Evolutionary conservation across 306 rosid genomes (phyloP).

Genomic region (Lagenaria siceraria): DNA sequence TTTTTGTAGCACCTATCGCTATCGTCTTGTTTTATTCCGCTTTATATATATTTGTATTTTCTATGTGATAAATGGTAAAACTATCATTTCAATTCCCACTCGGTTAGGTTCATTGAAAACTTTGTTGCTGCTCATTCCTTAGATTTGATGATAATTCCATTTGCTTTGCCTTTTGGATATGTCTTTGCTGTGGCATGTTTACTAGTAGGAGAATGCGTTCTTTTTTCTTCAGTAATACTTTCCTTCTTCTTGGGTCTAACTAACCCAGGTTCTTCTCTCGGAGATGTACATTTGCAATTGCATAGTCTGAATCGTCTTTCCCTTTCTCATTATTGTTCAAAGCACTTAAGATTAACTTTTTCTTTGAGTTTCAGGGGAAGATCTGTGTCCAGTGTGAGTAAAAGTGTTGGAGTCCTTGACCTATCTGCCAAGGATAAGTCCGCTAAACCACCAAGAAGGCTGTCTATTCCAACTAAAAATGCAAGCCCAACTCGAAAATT

Average conservation of each 20-base stretch:
- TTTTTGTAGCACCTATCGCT: not conserved
- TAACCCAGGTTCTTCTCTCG: not conserved
- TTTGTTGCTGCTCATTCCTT: not conserved
- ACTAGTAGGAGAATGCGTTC: not conserved
- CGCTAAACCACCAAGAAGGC: slow-evolving; percentile 83
- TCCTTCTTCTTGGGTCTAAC: not conserved
- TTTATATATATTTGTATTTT: too few species aligned
- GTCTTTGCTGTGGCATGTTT: not conserved
- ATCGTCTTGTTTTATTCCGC: not conserved
- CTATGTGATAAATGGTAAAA: not conserved
- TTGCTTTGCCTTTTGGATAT: not conserved
- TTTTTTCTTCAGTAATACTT: not conserved
- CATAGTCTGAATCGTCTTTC: not conserved
- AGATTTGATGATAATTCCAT: not conserved
- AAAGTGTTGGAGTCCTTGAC: slow-evolving; percentile 62
- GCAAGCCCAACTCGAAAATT: slow-evolving; percentile 38
- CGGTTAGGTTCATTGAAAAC: not conserved
- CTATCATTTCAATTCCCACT: not conserved
- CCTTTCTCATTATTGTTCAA: not conserved
- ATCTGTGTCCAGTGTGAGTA: slow-evolving; percentile 44
- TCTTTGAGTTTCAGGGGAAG: slow-evolving; percentile 35
- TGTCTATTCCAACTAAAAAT: slow-evolving; percentile 52
- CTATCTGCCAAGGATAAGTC: slow-evolving; percentile 71
- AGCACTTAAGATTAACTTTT: not conserved
- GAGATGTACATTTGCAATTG: not conserved